Evolutionary conservation across 805 yeast genomes (phyloP), one percentile per base, ranked within the genome.

Genomic region (Cyberlindnera japonica): DNA sequence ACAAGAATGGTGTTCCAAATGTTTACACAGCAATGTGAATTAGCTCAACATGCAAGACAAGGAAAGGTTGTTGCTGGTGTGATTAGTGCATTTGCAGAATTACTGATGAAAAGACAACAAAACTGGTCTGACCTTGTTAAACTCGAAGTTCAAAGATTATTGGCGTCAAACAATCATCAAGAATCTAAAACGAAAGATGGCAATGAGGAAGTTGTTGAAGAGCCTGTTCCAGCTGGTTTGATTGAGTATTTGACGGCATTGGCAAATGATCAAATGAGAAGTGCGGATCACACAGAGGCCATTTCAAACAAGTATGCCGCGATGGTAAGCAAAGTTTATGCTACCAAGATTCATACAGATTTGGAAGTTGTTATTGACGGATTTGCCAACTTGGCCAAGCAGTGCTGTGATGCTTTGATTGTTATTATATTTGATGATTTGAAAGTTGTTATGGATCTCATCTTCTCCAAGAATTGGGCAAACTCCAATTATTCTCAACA

Each of bases 1-100:
- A 83, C 88, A 38, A 82, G 79, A 45, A 81, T 83, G 5, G 81
- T 89, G 21, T 80, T 85, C 58, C 78, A 84, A 46, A 83, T 88
- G 81, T 77, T 88, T 43, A 80, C 82, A n/a, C 95, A 88, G 56
- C 95, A 89, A 59, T 81, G 87, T 13, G 95, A 84, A 46, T 90
- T 84, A 6, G 93, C 95, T 0, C 85, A 89, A 0, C 90, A 83
- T 23, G 79, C 91, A 3, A 86, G 87, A 4, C 89, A 85, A 60
- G 87, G 89, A 6, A 74, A 81, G 47, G 83, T 88, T 20, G 67
- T 88, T 24, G 79, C 81, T 11, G 93, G 91, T 18, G 93, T 87
- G 11, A 76, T 88, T 13, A 80, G 74, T 38, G 79, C 81, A 44
- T 84, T 89, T 69, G 75, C 83, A 23, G 67, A 64, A 6, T 67